A percentile compares a stretch with the other conserved stretches of the same genome.
These are phyloP conservation scores for Beauveria sp. DNA, from an alignment of 2,329 filamentous ascomycete species.

Conservation along the genomic window DNA sequence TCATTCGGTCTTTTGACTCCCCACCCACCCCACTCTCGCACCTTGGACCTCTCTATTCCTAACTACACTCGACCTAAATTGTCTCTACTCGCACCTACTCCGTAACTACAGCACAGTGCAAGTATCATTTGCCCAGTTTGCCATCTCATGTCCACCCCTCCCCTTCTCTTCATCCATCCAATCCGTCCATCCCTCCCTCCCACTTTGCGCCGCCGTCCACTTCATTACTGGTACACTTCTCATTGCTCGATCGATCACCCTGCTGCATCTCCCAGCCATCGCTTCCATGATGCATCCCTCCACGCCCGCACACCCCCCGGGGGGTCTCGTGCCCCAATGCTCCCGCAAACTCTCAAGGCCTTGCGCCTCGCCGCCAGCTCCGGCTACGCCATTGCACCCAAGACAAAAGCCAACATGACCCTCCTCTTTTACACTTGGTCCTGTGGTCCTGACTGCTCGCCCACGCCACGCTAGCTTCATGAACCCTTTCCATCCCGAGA, in stretches of 20 bases:
- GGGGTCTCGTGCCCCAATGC: not conserved
- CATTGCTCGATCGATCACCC: not conserved
- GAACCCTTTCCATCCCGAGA: not conserved
- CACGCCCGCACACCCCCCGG: not conserved
- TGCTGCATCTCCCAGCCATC: not conserved
- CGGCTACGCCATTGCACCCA: not conserved
- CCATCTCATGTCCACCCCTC: not conserved
- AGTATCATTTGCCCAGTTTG: not conserved
- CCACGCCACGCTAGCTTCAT: not conserved
- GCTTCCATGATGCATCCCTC: not conserved
- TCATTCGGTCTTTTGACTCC: too few relatives aligned
- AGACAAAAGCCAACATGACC: slow-evolving; percentile 3
- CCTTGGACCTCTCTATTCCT: too few relatives aligned
- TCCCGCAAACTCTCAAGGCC: not conserved
- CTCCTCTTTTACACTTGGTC: not conserved
- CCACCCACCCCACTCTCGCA: too few relatives aligned
- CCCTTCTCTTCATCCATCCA: not conserved
- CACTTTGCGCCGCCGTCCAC: not conserved
- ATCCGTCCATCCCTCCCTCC: not conserved
- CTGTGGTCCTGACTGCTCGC: too few relatives aligned
- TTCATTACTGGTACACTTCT: not conserved
- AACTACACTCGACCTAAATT: too few relatives aligned
- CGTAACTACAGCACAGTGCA: too few relatives aligned
- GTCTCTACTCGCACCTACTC: too few relatives aligned
- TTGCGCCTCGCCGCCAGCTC: not conserved